phyloP scores from a whole-genome alignment of 1,284 basidiomycete genomes.

The Fomitiporia mediterranea region DNA sequence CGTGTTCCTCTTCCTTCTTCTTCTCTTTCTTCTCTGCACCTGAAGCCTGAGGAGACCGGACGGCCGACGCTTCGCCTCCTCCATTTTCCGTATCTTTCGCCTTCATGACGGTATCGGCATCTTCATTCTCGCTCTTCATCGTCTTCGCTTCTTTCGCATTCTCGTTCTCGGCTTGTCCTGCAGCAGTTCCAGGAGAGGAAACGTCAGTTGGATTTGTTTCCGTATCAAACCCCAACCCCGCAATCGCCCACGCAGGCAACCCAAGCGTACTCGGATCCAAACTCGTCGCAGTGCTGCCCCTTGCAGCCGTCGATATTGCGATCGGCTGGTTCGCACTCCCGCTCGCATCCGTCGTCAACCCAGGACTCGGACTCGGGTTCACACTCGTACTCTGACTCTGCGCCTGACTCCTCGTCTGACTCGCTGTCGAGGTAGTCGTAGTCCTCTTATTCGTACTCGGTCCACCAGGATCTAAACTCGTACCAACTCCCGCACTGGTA shows the following conservation, averaged over 20 bases:
- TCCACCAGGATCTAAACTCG: neutral
- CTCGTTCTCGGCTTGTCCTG: neutral
- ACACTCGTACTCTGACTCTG: neutral
- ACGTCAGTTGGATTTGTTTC: neutral
- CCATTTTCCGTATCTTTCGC: neutral
- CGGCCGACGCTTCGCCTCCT: neutral
- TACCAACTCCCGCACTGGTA: neutral
- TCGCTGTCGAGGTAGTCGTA: too few relatives aligned
- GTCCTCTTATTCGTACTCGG: neutral
- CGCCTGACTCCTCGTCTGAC: neutral
- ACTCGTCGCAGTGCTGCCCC: neutral
- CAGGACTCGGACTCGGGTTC: too few relatives aligned
- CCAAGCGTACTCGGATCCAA: neutral
- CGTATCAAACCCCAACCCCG: neutral
- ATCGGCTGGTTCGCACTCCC: neutral
- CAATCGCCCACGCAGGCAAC: slow-evolving; percentile 13
- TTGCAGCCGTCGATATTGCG: too few relatives aligned
- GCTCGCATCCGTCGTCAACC: neutral
- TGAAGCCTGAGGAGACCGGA: neutral
- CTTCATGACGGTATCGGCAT: neutral
- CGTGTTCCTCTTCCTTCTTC: neutral
- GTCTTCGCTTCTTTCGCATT: neutral
- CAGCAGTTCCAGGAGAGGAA: neutral
- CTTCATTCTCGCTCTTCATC: neutral
- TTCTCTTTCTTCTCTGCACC: neutral